Evolutionary conservation across 139 green algal species (phyloP), one percentile per base, ranked within the genome.

Genomic region (Coccomyxa sp.): DNA sequence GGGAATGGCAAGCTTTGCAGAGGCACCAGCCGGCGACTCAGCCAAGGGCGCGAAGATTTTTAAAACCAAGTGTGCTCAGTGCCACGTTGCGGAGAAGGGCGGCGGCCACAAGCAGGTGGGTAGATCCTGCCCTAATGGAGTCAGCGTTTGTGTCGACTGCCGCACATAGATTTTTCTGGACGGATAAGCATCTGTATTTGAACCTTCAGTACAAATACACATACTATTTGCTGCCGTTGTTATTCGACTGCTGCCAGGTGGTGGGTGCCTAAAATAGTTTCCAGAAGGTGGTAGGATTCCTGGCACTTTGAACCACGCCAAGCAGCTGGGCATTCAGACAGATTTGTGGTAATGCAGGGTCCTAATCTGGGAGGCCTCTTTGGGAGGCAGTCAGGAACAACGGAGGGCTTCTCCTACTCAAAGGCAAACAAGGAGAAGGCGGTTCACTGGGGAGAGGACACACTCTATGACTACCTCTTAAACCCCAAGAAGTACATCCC

Each of bases 401-500:
- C 89, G 4, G 88, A 93, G 51, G 97, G 97, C 77, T 99, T 97
- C 84, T 92, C 95, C 14, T 99, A 99, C 91, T 97, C 91, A 57
- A 96, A 97, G 87, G 97, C 97, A 25, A 99, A 99, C 92, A 98
- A 98, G 88, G 96, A 98, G 91, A 95, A 94, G 84, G 93, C 86
- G 18, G 92, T 98, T 28, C 77, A 87, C 16, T 99, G 95, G 95
- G 80, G 67, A 25, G 96, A 99, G 85, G 85, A 93, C 13, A 98
- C 95, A 0, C 88, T 99, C 57, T 99, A 97, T 85, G 95, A 98
- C 45, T 99, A 98, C 89, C 90, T 99, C 27, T 87, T 99, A 67
- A 97, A 98, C 87, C 96, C 96, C 80, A 99, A 99, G 91, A 99
- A 99, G 89, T 98, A 95, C 90, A 96, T 96, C 76, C 92, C 92